Percentiles rank a stretch among this genome's conserved stretches.
Evolutionary conservation across 2,329 filamentous ascomycete species (phyloP).

Genomic region (Rutstroemia sp.): DNA sequence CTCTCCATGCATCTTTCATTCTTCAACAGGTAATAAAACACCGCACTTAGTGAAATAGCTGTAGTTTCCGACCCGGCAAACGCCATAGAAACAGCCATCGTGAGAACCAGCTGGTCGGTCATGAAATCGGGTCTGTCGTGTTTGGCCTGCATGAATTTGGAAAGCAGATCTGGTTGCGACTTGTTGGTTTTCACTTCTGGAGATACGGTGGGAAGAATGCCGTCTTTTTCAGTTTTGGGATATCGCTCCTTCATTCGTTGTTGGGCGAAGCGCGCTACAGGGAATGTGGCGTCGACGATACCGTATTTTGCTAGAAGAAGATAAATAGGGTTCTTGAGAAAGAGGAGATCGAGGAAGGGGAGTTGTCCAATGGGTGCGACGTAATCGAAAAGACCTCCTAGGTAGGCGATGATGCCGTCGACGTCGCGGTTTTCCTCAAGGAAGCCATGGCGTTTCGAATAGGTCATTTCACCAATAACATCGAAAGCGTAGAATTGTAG

Average conservation of each 20-base stretch:
- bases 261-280: conserved; percentile 65
- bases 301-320: conserved; percentile 61
- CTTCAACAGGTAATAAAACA: conserved; percentile 69
- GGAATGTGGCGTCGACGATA: conserved; percentile 60
- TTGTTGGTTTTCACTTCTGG: conserved; percentile 11
- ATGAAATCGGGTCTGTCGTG: conserved; percentile 64
- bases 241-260: conserved; percentile 60
- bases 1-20: conserved; percentile 47
- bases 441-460: conserved; percentile 68
- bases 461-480: conserved; percentile 71
- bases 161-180: conserved; percentile 53
- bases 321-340: conserved; percentile 69
- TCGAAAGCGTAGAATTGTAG: conserved; percentile 78
- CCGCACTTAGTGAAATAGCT: conserved; percentile 61
- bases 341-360: conserved; percentile 59
- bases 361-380: conserved; percentile 71
- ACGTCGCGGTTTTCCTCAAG: conserved; percentile 68
- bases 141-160: conserved; percentile 64
- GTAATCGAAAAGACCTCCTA: conserved; percentile 60
- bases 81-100: conserved; percentile 64
- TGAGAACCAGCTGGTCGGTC: conserved; percentile 60
- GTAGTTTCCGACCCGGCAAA: conserved; percentile 76
- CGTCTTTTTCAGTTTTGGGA: conserved; percentile 10
- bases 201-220: conserved; percentile 14
- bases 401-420: conserved; percentile 62